Evolutionary conservation across 768 basidiomycete species (phyloP).

Genomic region (Chalciporus sphaerocephalus): DNA sequence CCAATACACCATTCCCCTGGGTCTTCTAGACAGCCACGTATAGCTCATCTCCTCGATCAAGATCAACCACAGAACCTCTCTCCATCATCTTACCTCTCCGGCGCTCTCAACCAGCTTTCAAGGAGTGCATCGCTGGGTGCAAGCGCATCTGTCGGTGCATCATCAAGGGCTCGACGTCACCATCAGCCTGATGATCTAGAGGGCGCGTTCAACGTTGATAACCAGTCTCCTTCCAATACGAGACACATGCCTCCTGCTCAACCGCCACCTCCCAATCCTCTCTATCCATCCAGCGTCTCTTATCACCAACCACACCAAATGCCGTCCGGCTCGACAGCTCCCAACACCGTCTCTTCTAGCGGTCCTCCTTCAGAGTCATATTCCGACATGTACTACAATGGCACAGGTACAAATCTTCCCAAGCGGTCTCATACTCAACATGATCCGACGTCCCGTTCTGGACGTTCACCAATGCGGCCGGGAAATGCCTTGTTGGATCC

Average conservation of each 20-base stretch:
- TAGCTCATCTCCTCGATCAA: conserved; percentile 64
- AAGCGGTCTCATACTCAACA: conserved; percentile 55
- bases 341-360: conserved; percentile 35
- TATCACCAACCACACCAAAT: conserved; percentile 51
- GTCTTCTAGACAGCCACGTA: conserved; percentile 53
- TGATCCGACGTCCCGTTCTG: conserved; percentile 46
- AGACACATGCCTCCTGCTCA: conserved; percentile 32
- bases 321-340: conserved; percentile 29
- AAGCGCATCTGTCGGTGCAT: conserved; percentile 36
- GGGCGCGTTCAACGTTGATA: conserved; percentile 41
- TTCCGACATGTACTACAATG: conserved; percentile 61
- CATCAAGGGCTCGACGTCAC: conserved; percentile 56
- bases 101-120: conserved; percentile 49
- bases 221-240: conserved; percentile 16
- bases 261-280: conserved; percentile 41
- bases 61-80: conserved; percentile 46
- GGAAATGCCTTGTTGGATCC: conserved; percentile 59
- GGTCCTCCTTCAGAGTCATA: conserved; percentile 40
- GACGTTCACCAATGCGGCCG: conserved; percentile 62
- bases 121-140: conserved; percentile 64
- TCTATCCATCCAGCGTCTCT: conserved; percentile 54
- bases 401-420: conserved; percentile 42
- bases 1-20: conserved; percentile 45
- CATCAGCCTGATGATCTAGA: conserved; percentile 70
- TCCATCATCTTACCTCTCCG: conserved; percentile 48